Conservation (phyloP, 768 basidiomycete genomes). For the Leccinum disarticulatum region DNA sequence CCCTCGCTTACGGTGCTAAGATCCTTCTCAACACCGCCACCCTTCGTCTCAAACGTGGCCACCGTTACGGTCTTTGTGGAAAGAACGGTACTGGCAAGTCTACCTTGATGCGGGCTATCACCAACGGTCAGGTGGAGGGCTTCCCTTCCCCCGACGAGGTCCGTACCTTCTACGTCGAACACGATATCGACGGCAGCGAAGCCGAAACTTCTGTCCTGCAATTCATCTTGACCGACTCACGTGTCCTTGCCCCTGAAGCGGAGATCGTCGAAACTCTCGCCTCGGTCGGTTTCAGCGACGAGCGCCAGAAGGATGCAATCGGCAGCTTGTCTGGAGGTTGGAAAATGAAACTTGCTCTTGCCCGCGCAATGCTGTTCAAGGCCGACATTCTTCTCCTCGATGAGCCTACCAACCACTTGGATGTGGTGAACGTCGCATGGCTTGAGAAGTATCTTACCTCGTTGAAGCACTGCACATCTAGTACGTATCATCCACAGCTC, state of each 20-base stretch:
- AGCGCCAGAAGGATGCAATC: slow-evolving; percentile 82
- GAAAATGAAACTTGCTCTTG: slow-evolving; percentile 99
- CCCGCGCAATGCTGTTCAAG: slow-evolving; percentile 96
- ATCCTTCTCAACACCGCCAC: slow-evolving; percentile 95
- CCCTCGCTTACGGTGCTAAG: slow-evolving; percentile 97
- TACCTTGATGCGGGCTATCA: slow-evolving; percentile 90
- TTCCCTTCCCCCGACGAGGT: slow-evolving; percentile 98
- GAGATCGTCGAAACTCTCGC: slow-evolving; percentile 81
- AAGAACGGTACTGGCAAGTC: slow-evolving; percentile 99
- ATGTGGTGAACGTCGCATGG: slow-evolving; percentile 97
- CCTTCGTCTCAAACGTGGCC: slow-evolving; percentile 96
- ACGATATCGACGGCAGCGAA: slow-evolving; percentile 96
- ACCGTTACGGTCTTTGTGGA: slow-evolving; percentile 98
- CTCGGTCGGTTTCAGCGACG: slow-evolving; percentile 89
- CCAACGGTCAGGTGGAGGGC: slow-evolving; percentile 95
- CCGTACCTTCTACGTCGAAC: slow-evolving; percentile 99
- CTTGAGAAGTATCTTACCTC: slow-evolving; percentile 89
- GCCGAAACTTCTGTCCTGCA: slow-evolving; percentile 86
- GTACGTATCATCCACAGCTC: slow-evolving; percentile 41
- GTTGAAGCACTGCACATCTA: slow-evolving; percentile 90
- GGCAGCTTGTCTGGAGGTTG: slow-evolving; percentile 96
- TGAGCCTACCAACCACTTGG: slow-evolving; percentile 96
- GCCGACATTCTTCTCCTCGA: slow-evolving; percentile 96
- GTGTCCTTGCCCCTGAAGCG: slow-evolving; percentile 65
- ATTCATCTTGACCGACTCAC: slow-evolving; percentile 85